Percentiles rank a stretch among this genome's conserved stretches.
Conservation (phyloP, 495 filamentous ascomycete genomes). For the Tuber aestivum region DNA sequence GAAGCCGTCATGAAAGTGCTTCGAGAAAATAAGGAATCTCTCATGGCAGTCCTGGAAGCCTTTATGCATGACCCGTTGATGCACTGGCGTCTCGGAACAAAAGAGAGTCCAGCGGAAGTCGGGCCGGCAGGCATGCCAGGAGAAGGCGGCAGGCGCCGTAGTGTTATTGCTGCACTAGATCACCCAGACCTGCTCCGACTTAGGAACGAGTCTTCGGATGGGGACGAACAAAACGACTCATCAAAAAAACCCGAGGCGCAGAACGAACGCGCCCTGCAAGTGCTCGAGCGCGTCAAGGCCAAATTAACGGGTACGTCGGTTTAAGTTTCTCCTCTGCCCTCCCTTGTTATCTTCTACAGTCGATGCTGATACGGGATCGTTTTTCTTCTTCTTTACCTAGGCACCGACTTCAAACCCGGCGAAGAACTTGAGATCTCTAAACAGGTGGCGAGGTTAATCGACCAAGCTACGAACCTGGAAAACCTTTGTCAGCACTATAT, state of each 20-base stretch:
- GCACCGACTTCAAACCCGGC: slow-evolving; percentile 55
- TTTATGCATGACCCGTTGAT: slow-evolving; percentile 98
- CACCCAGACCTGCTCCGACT: slow-evolving; percentile 29
- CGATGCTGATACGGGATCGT: neutral
- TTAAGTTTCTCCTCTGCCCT: neutral
- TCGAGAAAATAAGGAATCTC: slow-evolving; percentile 90
- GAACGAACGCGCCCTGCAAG: slow-evolving; percentile 87
- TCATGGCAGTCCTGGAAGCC: slow-evolving; percentile 98
- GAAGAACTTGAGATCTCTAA: slow-evolving; percentile 80
- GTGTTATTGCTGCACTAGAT: slow-evolving; percentile 30
- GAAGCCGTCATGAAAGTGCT: slow-evolving; percentile 98
- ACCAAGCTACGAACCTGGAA: slow-evolving; percentile 91
- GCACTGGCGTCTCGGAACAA: slow-evolving; percentile 88
- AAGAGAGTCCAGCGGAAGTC: slow-evolving; percentile 54
- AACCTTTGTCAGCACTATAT: slow-evolving; percentile 99
- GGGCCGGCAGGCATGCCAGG: slow-evolving; percentile 26
- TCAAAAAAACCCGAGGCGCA: slow-evolving; percentile 63
- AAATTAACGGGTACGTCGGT: slow-evolving; percentile 65
- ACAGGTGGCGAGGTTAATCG: slow-evolving; percentile 89
- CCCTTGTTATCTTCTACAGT: neutral
- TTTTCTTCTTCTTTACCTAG: neutral
- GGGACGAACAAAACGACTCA: slow-evolving; percentile 33
- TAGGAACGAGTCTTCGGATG: slow-evolving; percentile 28
- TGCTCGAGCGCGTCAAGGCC: slow-evolving; percentile 83
- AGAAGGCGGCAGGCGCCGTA: slow-evolving; percentile 28